Conservation (phyloP, 192 early-diverging fungal species). For the Entophlyctis helioformis region DNA sequence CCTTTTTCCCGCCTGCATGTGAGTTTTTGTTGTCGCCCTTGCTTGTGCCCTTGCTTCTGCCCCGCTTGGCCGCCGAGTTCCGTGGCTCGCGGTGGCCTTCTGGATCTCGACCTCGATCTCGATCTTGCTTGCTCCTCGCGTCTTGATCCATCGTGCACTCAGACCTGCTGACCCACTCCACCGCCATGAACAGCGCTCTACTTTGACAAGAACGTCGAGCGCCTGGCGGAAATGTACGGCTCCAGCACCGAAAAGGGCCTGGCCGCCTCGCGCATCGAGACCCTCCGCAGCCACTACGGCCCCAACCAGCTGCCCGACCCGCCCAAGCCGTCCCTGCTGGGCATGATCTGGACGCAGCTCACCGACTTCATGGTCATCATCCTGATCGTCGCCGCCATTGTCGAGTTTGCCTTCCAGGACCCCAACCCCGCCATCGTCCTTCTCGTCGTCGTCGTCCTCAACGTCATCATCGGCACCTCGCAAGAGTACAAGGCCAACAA, state of each 20-base stretch:
- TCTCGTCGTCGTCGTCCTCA: slow-evolving; percentile 68
- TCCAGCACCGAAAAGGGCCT: slow-evolving; percentile 59
- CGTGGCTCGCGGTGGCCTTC: neutral
- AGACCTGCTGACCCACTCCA: no score
- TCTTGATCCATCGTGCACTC: no score
- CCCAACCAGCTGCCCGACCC: slow-evolving; percentile 72
- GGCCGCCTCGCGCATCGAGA: slow-evolving; percentile 34
- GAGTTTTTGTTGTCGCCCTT: no score
- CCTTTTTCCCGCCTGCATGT: slow-evolving; percentile 50
- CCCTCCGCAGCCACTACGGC: slow-evolving; percentile 70
- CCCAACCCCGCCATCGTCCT: slow-evolving; percentile 46
- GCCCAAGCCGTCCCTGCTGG: slow-evolving; percentile 50
- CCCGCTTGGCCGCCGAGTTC: no score
- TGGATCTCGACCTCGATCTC: slow-evolving; percentile 4
- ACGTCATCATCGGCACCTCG: slow-evolving; percentile 72
- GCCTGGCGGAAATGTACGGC: slow-evolving; percentile 74
- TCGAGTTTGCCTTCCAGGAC: slow-evolving; percentile 26
- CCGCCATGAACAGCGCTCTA: slow-evolving; percentile 49
- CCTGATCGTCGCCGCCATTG: slow-evolving; percentile 64
- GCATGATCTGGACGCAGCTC: slow-evolving; percentile 77
- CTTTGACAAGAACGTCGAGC: slow-evolving; percentile 87
- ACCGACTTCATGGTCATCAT: slow-evolving; percentile 94
- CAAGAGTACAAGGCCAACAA: slow-evolving; percentile 90
- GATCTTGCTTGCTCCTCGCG: slow-evolving; percentile 11
- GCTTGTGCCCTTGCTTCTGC: no score